Base-by-base conservation (phyloP, 257 asterid species). In the Solanum lignicaule region DNA sequence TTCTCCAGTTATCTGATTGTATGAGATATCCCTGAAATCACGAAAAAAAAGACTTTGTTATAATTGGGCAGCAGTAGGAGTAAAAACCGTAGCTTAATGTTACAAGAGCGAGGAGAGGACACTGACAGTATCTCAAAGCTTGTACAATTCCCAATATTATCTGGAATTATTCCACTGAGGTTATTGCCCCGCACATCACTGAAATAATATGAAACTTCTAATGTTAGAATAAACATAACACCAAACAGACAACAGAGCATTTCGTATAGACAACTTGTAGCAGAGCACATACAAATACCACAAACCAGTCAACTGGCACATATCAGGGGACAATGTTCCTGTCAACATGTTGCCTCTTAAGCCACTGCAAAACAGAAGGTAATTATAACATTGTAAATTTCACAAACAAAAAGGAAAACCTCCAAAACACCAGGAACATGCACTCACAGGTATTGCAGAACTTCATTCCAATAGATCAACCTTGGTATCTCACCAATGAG, bases 391-490 rank as follows among this genome's bases (percentile, higher is more conserved):
- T 14, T 2, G 31, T 15, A 33, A 43, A 48, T 86, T 58, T 21
- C 68, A 16, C 18, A 43, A 81, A 18, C 15, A 14, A 46, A 46
- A 81, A 9, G 1, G 3, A 81, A 12, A 21, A 38, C 25, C 68
- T 27, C 20, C 29, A 46, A 46, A 11, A 81, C 6, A 46, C 68
- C 68, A 81, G 32, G 35, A 27, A 62, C 31, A 81, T 46, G 75
- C 87, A 86, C 98, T 93, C 90, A 97, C 99, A 97, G 97, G 92
- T 94, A 97, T 75, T 97, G 99, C 83, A 97, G 90, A 6, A 97
- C 99, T 91, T 97, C 99, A 87, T 95, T 97, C 99, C 99, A 97
- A 92, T 94, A 97, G 89, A 97, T 92, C 90, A 97, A 88, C 89
- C 98, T 94, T 0, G 99, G 99, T 83, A 97, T 96, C 92, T 97